Evolutionary conservation across 352 stramenopile genomes (phyloP), one percentile per base, ranked within the genome.

Genomic region (Pythium monospermum): DNA sequence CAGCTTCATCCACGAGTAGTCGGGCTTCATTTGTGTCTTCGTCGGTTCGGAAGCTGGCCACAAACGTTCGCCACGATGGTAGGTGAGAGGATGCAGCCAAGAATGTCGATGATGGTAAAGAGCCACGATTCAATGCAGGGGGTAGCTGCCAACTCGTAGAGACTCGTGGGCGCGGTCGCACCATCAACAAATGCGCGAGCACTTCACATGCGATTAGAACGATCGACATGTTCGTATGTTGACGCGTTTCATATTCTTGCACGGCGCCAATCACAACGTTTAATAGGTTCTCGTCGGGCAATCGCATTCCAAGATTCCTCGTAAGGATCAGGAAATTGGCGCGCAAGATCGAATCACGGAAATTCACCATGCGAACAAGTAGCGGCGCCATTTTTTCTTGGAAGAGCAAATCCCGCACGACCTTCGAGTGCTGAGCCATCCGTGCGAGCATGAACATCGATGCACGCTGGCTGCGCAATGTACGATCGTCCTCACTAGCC

Each of bases 381-480:
- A 51, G 5, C n/a, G 44, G 31, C 15, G 21, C 6, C 4, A 51
- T 28, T 23, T 36, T 51, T 21, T 41, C 44, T 15, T 51, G 44
- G 19, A 41, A 51, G 2, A 51, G 44, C 26, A 18, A 23, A 22
- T 51, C 31, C 6, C 26, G 21, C 4, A 31, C 32, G 30, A 51
- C 21, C 6, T 33, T 28, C 6, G 44, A 31, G 11, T 51, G 21
- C 19, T 51, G 28, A 15, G 26, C 44, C 2, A 51, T 27, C 32
- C 44, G 7, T 12, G 44, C 7, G 19, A 54, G 12, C 16, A 45
- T 23, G 23, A 54, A 54, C 37, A 27, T 38, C 12, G 36, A 21
- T 23, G 33, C 23, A 18, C 47, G 22, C 23, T 54, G 36, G 38
- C 38, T 31, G 3, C 38, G 38, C 13, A 49, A 3, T 12, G 38